phyloP scores from a whole-genome alignment of 306 rosid genomes.

The Trichosanthes cucumerina region DNA sequence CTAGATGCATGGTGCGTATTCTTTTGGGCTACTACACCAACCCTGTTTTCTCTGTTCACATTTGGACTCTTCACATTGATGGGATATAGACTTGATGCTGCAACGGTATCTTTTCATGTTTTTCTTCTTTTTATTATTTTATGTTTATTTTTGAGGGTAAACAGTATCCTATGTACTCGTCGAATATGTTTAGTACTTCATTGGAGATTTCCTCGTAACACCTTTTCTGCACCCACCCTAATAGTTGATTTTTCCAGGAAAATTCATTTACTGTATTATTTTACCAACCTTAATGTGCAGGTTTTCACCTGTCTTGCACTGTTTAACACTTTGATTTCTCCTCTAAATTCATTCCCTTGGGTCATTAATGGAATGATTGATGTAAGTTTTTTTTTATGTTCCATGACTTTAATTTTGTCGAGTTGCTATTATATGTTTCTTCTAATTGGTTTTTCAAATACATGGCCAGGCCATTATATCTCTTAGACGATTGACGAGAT shows the following conservation, averaged over 20 bases:
- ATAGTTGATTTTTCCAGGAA: background rate
- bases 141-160: background rate
- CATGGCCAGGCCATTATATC: conserved; percentile 60
- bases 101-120: conserved; percentile 42
- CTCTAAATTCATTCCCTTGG: conserved; percentile 96
- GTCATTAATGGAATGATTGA: conserved; percentile 95
- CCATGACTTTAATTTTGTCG: conserved; percentile 6
- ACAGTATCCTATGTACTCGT: conserved; percentile 36
- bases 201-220: conserved; percentile 11
- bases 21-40: conserved; percentile 98
- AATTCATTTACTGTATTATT: conserved; percentile 6
- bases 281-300: conserved; percentile 33
- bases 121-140: background rate
- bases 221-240: background rate
- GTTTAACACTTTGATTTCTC: conserved; percentile 80
- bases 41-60: conserved; percentile 82
- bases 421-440: background rate
- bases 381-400: conserved; percentile 41
- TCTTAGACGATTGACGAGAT: conserved; percentile 63
- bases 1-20: conserved; percentile 98
- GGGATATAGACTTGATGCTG: conserved; percentile 96
- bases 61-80: conserved; percentile 75
- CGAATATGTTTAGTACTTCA: conserved; percentile 10
- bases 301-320: conserved; percentile 99
- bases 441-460: background rate